Evolutionary conservation across 352 stramenopile species (phyloP), one percentile per base, ranked within the genome.

Genomic region (Globisporangium acanthophoron): DNA sequence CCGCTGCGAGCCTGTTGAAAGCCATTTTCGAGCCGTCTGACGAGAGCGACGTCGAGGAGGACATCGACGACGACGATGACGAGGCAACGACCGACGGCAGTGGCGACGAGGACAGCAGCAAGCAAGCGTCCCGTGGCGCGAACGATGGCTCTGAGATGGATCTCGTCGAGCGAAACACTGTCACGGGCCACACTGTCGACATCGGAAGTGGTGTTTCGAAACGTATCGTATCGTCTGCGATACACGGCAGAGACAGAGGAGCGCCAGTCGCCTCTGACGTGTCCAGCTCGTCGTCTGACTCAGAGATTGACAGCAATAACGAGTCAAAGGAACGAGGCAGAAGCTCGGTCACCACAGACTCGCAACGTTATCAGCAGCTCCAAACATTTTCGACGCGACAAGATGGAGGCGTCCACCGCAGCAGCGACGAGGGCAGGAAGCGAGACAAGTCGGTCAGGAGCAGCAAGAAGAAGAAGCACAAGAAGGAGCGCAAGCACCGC

Each of bases 11-110:
- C 69, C 59, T 94, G 47, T 64, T 94, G 24, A 82, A 86, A 66
- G 87, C 81, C 16, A 92, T 94, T 53, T 94, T 94, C 65, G 82
- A 92, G 56, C 79, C 78, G 1, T 87, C 80, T 2, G 85, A 92
- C 49, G 82, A 76, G 6, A 82, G 71, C 56, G 69, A 68, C 1
- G 12, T 52, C 0, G 64, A 87, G 33, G 70, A 85, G 20, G 64
- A 76, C 5, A 67, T 58, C 5, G 70, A 69, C 2, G 58, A 62
- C 18, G 61, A 73, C 18, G 59, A 55, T 6, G 57, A 59, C 12
- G 59, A 54, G 3, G 31, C 44, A 8, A 31, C 44, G 15, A 6
- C 44, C 1, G 44, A 27, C 44, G n/a, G 20, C 20, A 31, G n/a
- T 6, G 44, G 11, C 4, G 48, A 76, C 50, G 54, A 67, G n/a